Base-by-base conservation (phyloP, 1,139 yeast genomes). In the Taphrina communis region DNA sequence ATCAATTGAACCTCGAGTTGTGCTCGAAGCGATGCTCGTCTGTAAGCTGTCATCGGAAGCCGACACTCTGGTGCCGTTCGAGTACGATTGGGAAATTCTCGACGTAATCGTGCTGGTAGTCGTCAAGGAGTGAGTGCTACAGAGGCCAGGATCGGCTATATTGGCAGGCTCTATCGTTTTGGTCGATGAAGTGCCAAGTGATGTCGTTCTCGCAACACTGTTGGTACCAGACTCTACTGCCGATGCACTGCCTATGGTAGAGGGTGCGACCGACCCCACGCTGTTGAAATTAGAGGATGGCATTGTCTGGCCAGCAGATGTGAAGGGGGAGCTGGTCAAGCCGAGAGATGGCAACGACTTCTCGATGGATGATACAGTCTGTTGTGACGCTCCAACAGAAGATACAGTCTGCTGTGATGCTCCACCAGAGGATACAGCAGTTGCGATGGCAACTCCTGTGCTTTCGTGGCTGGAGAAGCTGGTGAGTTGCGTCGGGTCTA, bases 101-200 rank as follows among this genome's bases (percentile, higher is more conserved):
- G 53, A 50, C 5, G 36, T 21, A 35, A 50, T 50, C 2, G 53
- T 50, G 36, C 36, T 50, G 12, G 53, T 50, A 8, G 36, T 25
- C 12, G 53, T 50, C 36, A 25, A 11, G 11, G n/a, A 50, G 36
- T 5, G 53, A 9, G 53, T 50, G 36, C 53, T 50, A 25, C 53
- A 50, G 6, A 7, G 48, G 5, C 19, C 19, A n/a, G 19, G 48
- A 44, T 44, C n/a, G 48, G 19, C 48, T 12, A 12, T n/a, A n/a
- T 44, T 44, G 48, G 48, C 48, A 44, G 48, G 48, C 48, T 44
- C 17, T 7, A 44, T 44, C 19, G 48, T 44, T 12, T 14, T 44
- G 19, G 48, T 44, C 3, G 48, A 44, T 7, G 19, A 17, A 14
- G 19, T n/a, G 48, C n/a, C 12, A 44, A 44, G 48, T 17, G 48